Conservation (phyloP, 768 basidiomycete species). For the Leccinum rimulosum region DNA sequence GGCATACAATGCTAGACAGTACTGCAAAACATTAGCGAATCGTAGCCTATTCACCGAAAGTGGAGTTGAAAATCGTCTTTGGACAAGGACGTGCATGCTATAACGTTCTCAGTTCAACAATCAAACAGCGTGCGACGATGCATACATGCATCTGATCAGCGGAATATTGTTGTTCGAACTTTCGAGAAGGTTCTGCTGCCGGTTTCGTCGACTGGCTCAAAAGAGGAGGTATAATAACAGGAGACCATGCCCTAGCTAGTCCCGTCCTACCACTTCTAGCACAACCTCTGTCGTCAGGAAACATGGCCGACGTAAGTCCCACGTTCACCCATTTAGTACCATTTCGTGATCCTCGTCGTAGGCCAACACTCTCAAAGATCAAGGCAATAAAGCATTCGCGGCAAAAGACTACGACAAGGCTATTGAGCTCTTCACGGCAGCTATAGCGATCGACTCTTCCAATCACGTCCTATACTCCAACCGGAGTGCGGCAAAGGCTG, state of each 20-base stretch:
- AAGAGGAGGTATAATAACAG: conserved; percentile 19
- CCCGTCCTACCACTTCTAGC: not conserved
- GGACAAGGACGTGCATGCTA: not conserved
- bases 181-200: conserved; percentile 32
- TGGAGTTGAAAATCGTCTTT: not conserved
- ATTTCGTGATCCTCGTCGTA: conserved; percentile 27
- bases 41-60: too few relatives aligned
- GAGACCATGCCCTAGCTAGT: not conserved
- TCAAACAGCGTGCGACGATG: not conserved
- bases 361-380: conserved; percentile 75
- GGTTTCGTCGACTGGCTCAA: not conserved
- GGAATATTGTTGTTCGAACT: conserved; percentile 13
- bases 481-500: conserved; percentile 86
- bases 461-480: conserved; percentile 94
- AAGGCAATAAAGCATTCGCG: conserved; percentile 93
- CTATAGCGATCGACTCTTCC: conserved; percentile 74
- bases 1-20: not conserved
- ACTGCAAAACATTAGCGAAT: too few relatives aligned
- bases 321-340: not conserved
- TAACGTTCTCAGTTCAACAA: not conserved
- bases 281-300: not conserved
- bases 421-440: conserved; percentile 78
- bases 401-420: conserved; percentile 91
- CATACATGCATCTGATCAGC: too few relatives aligned
- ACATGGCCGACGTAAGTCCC: conserved; percentile 37